These are phyloP conservation scores for Aspergillus nanangensis DNA, from an alignment of 495 filamentous ascomycete genomes.

Conservation along the genomic window DNA sequence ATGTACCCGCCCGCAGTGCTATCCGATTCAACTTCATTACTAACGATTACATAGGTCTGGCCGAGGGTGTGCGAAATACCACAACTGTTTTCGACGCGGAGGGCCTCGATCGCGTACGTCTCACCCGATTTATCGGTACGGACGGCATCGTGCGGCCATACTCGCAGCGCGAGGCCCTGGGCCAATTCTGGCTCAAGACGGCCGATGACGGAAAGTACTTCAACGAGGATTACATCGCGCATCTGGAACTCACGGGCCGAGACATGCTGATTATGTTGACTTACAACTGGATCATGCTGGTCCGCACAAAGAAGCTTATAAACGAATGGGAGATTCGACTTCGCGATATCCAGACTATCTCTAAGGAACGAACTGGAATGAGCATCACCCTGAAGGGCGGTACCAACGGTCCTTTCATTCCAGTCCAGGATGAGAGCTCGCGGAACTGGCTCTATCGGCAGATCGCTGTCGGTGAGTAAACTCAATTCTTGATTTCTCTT, in stretches of 20 bases:
- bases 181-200: constrained; percentile 98
- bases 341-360: constrained; percentile 94
- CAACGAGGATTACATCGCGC: constrained; percentile 94
- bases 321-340: constrained; percentile 95
- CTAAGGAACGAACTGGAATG: constrained; percentile 92
- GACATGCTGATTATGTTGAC: constrained; percentile 96
- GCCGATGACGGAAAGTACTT: constrained; percentile 96
- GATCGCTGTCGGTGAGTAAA: constrained; percentile 52
- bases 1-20: constrained; percentile 11
- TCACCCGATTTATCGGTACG: constrained; percentile 83
- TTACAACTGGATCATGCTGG: constrained; percentile 85
- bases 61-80: constrained; percentile 95
- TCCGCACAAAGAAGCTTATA: constrained; percentile 74
- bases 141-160: constrained; percentile 95
- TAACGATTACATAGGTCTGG: constrained; percentile 55
- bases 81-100: constrained; percentile 96
- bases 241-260: constrained; percentile 82
- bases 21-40: constrained; percentile 2
- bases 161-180: constrained; percentile 90
- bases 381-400: constrained; percentile 83
- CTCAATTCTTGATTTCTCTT: neutral
- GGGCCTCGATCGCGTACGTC: constrained; percentile 87
- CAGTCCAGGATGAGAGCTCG: constrained; percentile 80
- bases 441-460: constrained; percentile 83
- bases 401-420: constrained; percentile 91